Base-by-base conservation (phyloP, 2,329 filamentous ascomycete genomes). In the Diaporthe sp. region DNA sequence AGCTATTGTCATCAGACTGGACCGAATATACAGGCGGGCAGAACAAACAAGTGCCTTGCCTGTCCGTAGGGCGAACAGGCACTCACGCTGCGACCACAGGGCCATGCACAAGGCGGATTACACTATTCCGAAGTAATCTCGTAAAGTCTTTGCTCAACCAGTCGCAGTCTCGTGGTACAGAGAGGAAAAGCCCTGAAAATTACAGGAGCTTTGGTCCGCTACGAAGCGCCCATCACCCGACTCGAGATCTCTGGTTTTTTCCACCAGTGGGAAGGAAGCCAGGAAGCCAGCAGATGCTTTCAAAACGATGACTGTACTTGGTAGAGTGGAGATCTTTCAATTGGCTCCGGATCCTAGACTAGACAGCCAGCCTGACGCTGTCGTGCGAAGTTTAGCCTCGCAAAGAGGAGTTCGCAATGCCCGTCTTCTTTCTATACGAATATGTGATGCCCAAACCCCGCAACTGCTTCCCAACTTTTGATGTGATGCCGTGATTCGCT, bases 401-500 rank as follows among this genome's bases (percentile, higher is more conserved):
- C 65, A 53, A 42, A 68, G 15, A 19, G 34, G 12, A 22, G 49
- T 42, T 55, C 25, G 53, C 53, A 55, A 31, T 31, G 61, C 34
- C 46, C 49, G 22, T 10, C 28, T 53, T 28, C 46, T 53, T 73
- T 73, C 76, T 77, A 75, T 73, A 42, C 73, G 44, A 53, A 71
- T 22, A 60, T 71, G n/a, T 62, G 62, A 75, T 65, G 61, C 61
- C 68, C 68, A 72, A 53, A 61, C 49, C 71, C n/a, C 57, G 57
- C 61, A 51, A 44, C 76, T 68, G 76, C 77, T 73, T 76, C 75
- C 71, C 71, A 49, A 51, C 28, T 39, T 68, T 51, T 75, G 61
- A 72, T 78, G 78, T 76, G 76, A 75, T 76, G 62, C 68, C 74
- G 73, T 78, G 76, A 71, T 74, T 79, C 73, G 31, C 65, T 76